Base-by-base conservation (phyloP, 169 alveolate genomes). In the Plasmodium ovale region DNA sequence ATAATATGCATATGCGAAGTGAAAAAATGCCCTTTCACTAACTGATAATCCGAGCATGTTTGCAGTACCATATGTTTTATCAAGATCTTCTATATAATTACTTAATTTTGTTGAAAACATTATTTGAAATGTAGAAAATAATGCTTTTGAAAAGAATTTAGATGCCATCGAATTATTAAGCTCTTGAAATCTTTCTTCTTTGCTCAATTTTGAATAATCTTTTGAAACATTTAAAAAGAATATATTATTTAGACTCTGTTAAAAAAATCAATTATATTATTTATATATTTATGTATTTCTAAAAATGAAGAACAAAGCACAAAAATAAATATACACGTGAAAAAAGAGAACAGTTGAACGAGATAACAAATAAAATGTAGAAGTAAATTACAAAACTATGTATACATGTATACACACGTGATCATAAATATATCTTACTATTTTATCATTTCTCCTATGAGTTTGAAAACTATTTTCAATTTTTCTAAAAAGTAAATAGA, bases 371-470 rank as follows among this genome's bases (percentile, higher is more conserved):
- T 16, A 72, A 3, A 37, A 23, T 31, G 64, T 53, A 39, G 1
- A 74, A 39, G 9, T 14, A 42, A 42, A 16, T 12, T 7, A 19
- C 31, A 29, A 21, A 73, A 67, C 19, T 21, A 35, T 58, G 39
- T 16, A 44, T 25, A 65, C 0, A 33, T 33, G 58, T 56, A 37
- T 29, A 56, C 39, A 12, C 42, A 56, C 58, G n/a, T n/a, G 7
- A 29, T 7, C 14, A 71, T 53, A 25, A 12, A 56, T 35, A 19
- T 27, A 70, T 58, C 72, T 35, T 72, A 72, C 87, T 42, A 59
- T 72, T 21, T 37, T 12, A 42, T 72, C 72, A 27, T 72, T 72
- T 29, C 87, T 56, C 67, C 87, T 72, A 14, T 56, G 87, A 6
- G 23, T 19, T 10, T 42, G n/a, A 37, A 39, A 56, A 27, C 72